Evolutionary conservation across 108 stramenopile species (phyloP).

Genomic region (Stephanodiscus minutulus): DNA sequence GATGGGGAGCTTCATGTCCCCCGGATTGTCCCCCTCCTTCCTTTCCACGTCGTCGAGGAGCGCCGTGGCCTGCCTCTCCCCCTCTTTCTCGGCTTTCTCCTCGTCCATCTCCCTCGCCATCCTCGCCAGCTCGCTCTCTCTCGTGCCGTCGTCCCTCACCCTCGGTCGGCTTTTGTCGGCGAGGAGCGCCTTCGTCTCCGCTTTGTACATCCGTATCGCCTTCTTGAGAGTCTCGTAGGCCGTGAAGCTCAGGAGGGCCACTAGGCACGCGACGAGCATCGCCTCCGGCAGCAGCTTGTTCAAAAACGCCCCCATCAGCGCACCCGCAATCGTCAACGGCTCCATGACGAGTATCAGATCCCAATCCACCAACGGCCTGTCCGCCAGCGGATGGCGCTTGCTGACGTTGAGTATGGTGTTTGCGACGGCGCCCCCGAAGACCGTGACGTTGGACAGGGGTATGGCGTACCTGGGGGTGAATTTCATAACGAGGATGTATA

Average conservation of each 20-base stretch:
- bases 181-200: slow-evolving; percentile 64
- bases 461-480: slow-evolving; percentile 91
- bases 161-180: slow-evolving; percentile 13
- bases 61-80: slow-evolving; percentile 22
- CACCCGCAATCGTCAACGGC: slow-evolving; percentile 91
- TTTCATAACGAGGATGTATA: slow-evolving; percentile 89
- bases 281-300: slow-evolving; percentile 86
- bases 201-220: slow-evolving; percentile 84
- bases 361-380: slow-evolving; percentile 95
- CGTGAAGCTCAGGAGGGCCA: slow-evolving; percentile 77
- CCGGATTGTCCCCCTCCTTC: slow-evolving; percentile 19
- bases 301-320: slow-evolving; percentile 86
- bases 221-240: slow-evolving; percentile 87
- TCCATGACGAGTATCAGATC: slow-evolving; percentile 97
- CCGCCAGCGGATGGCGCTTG: slow-evolving; percentile 88
- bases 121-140: slow-evolving; percentile 46
- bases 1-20: not conserved
- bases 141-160: slow-evolving; percentile 28
- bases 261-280: slow-evolving; percentile 79
- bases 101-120: slow-evolving; percentile 49
- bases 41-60: slow-evolving; percentile 32
- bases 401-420: slow-evolving; percentile 78
- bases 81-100: slow-evolving; percentile 37
- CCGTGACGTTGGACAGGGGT: slow-evolving; percentile 90
- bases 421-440: slow-evolving; percentile 89